Base-by-base conservation (phyloP, 176 grass and related monocot species). In the Leersia perrieri region DNA sequence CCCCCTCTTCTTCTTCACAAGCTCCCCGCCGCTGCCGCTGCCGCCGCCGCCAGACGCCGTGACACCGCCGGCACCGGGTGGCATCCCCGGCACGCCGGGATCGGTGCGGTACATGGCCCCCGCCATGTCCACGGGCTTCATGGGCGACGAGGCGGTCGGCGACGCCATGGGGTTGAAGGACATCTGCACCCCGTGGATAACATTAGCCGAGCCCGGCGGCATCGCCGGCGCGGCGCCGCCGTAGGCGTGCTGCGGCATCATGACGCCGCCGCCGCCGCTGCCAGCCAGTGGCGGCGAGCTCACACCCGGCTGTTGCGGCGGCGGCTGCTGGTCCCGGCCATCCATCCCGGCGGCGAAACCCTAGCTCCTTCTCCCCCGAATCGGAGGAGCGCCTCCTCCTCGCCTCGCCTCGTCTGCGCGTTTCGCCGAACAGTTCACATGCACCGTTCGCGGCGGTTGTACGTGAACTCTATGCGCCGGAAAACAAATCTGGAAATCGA, bases 1-100 rank as follows among this genome's bases (percentile, higher is more conserved):
- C 25, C 97, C 96, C 88, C 93, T 89, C 82, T 99, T 99, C 80
- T 99, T 99, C 91, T 91, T 99, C 65, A 83, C 79, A 8, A 74
- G 87, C 61, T 99, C 97, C 30, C 88, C 86, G 10, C 82, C 86
- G 82, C 82, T 63, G 60, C 65, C 5, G 45, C 18, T 20, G 49
- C n/a, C n/a, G 3, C 49, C 68, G 79, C 77, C 31, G 23, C 33
- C 41, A 7, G 39, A 5, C 25, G 51, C 12, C 20, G 68, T 55
- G 40, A 38, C 53, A 1, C 33, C 66, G 4, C 25, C 68, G 13
- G 3, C 8, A 14, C 73, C 83, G 40, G 49, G 86, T 41, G 80
- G 82, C 67, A 67, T 38, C 72, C 41, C 87, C 41, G 66, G 73
- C 36, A 39, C 30, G 47, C 1, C 74, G 73, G 83, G 45, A 73